Percentiles rank a stretch among this genome's conserved stretches.
These are phyloP conservation scores for Diaporthe sp. DNA, from an alignment of 2,329 filamentous ascomycete species.

Conservation along the genomic window DNA sequence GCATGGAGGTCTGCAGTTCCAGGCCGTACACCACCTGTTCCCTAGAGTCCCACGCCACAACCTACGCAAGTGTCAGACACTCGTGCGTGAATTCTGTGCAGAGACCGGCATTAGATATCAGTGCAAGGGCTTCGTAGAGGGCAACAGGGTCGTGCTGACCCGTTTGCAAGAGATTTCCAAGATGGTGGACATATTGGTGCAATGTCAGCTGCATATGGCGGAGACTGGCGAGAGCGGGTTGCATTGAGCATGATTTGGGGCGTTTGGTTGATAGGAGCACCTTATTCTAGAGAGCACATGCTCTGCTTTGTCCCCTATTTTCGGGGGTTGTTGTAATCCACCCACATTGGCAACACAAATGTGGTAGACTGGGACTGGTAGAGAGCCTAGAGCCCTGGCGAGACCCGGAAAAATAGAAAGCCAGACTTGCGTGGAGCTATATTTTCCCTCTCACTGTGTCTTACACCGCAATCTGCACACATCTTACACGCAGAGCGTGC, in stretches of 20 bases:
- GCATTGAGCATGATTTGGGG: neutral
- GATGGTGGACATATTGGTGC: slow-evolving; percentile 71
- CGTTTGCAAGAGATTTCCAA: slow-evolving; percentile 70
- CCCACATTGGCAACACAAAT: neutral
- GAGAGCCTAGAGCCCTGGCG: slow-evolving; percentile 3
- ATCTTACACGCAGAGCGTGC: neutral
- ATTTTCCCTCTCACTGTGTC: neutral
- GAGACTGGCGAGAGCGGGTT: slow-evolving; percentile 52
- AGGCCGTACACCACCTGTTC: slow-evolving; percentile 79
- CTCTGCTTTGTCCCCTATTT: neutral
- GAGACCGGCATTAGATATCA: slow-evolving; percentile 39
- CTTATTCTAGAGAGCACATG: slow-evolving; percentile 3
- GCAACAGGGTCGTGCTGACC: slow-evolving; percentile 51
- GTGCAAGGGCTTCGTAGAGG: slow-evolving; percentile 38
- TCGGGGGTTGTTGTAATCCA: neutral
- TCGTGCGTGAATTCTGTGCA: slow-evolving; percentile 73
- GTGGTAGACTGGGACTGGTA: slow-evolving; percentile 6
- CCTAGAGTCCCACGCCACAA: slow-evolving; percentile 79
- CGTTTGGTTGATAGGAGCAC: slow-evolving; percentile 6
- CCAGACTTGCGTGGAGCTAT: neutral
- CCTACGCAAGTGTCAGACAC: slow-evolving; percentile 69
- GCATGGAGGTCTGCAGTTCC: slow-evolving; percentile 81
- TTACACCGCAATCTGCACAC: neutral
- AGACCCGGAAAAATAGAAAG: neutral
- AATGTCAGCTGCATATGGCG: slow-evolving; percentile 68